phyloP scores from a whole-genome alignment of 1,284 basidiomycete species.

The Kwoniella shivajii region DNA sequence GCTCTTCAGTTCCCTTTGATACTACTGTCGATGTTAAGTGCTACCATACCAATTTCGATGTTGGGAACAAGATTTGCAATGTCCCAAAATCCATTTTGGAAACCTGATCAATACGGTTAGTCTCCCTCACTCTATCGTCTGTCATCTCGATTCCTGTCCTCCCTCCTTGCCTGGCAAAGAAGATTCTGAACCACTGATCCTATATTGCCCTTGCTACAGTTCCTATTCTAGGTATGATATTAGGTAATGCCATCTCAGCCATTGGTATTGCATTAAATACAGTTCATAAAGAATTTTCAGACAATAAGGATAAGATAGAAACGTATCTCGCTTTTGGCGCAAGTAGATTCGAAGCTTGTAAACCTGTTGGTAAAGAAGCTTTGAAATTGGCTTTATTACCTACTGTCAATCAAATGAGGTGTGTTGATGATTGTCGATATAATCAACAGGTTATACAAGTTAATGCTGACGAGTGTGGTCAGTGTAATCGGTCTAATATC shows the following conservation, averaged over 20 bases:
- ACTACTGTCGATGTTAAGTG: constrained; percentile 67
- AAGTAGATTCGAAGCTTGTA: constrained; percentile 72
- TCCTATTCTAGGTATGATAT: constrained; percentile 83
- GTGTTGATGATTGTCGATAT: constrained; percentile 26
- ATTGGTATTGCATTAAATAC: constrained; percentile 67
- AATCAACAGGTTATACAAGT: no score
- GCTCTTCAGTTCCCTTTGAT: constrained; percentile 73
- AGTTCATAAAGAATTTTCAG: constrained; percentile 54
- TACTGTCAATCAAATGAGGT: constrained; percentile 83
- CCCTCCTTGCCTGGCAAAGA: no score
- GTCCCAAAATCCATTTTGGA: constrained; percentile 75
- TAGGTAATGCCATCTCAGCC: constrained; percentile 73
- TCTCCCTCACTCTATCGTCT: no score
- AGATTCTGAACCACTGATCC: no score
- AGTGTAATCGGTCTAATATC: constrained; percentile 77
- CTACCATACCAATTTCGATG: constrained; percentile 77
- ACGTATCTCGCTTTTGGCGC: constrained; percentile 81
- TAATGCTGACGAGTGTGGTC: no score
- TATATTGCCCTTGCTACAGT: constrained; percentile 56
- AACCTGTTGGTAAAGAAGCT: constrained; percentile 72
- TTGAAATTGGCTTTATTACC: constrained; percentile 76
- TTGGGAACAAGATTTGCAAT: constrained; percentile 76
- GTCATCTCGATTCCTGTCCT: no score
- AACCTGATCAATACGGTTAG: constrained; percentile 74
- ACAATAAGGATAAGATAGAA: constrained; percentile 79